Evolutionary conservation across 768 basidiomycete genomes (phyloP).

Genomic region (Neoboletus brunneissimus): DNA sequence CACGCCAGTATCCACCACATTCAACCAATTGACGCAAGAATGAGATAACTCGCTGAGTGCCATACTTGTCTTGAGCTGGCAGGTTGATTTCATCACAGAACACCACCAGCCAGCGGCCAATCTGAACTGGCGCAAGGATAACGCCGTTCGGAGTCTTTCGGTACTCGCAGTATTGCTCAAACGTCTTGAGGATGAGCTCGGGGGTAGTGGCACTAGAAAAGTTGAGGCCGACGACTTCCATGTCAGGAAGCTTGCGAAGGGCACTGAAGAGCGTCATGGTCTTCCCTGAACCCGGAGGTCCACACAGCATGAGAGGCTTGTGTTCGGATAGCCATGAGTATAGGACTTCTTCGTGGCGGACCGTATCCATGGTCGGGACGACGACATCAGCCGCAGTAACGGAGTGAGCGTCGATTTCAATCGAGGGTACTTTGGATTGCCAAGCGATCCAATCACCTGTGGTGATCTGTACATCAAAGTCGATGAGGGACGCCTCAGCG

Average conservation of each 20-base stretch:
- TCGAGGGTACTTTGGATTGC: conserved; percentile 88
- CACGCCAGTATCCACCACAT: conserved; percentile 90
- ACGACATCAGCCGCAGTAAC: conserved; percentile 96
- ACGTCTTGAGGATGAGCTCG: conserved; percentile 97
- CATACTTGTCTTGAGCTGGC: conserved; percentile 95
- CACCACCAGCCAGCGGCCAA: conserved; percentile 98
- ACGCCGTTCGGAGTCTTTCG: conserved; percentile 99
- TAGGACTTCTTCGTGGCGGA: conserved; percentile 96
- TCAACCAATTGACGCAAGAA: conserved; percentile 98
- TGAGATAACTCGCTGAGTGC: conserved; percentile 97
- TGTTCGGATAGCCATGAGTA: conserved; percentile 99
- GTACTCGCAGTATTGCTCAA: conserved; percentile 99
- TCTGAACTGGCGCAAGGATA: conserved; percentile 87
- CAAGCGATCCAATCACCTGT: conserved; percentile 89
- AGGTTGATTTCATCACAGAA: conserved; percentile 99
- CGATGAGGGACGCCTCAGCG: conserved; percentile 82
- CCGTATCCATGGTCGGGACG: conserved; percentile 97
- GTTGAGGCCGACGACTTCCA: conserved; percentile 98
- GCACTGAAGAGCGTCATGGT: conserved; percentile 99
- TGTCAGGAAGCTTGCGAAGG: conserved; percentile 93
- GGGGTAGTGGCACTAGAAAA: conserved; percentile 99
- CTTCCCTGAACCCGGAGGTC: conserved; percentile 99
- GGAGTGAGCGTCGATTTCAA: conserved; percentile 95
- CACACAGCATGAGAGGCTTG: conserved; percentile 96
- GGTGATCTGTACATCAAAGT: conserved; percentile 88